These are phyloP conservation scores for Tricholoma furcatifolium DNA, from an alignment of 768 basidiomycete genomes.

Conservation along the genomic window DNA sequence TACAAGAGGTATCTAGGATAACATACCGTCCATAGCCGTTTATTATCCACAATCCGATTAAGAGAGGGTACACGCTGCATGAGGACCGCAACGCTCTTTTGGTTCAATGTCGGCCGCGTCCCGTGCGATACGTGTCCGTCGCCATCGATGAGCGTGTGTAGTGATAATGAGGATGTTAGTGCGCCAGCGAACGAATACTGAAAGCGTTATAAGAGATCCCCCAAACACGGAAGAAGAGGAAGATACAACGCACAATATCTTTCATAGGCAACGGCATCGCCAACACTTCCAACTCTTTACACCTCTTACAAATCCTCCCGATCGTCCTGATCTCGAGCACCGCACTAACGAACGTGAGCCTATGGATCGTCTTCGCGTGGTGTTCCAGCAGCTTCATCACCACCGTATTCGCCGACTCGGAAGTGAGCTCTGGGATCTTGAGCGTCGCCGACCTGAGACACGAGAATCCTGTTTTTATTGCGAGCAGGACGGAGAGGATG, in stretches of 20 bases:
- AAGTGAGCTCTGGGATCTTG: constrained; percentile 39
- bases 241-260: constrained; percentile 38
- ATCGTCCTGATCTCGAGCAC: constrained; percentile 38
- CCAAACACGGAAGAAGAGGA: neutral
- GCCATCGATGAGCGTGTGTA: constrained; percentile 47
- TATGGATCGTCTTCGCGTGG: constrained; percentile 41
- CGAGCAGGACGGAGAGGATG: constrained; percentile 28
- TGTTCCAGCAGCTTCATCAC: constrained; percentile 40
- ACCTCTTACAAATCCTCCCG: constrained; percentile 37
- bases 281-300: constrained; percentile 47
- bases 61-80: constrained; percentile 40
- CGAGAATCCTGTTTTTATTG: constrained; percentile 30
- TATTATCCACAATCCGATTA: constrained; percentile 45
- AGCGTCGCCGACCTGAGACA: constrained; percentile 39
- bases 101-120: constrained; percentile 35
- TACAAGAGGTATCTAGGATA: neutral
- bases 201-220: neutral
- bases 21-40: constrained; percentile 56
- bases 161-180: constrained; percentile 32
- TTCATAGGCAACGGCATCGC: constrained; percentile 50
- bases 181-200: constrained; percentile 34
- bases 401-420: constrained; percentile 33
- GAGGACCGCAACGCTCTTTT: constrained; percentile 37
- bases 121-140: constrained; percentile 40
- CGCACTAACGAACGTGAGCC: constrained; percentile 49